Evolutionary conservation across 331 rosid genomes (phyloP).

Genomic region (Phaseolus coccineus): DNA sequence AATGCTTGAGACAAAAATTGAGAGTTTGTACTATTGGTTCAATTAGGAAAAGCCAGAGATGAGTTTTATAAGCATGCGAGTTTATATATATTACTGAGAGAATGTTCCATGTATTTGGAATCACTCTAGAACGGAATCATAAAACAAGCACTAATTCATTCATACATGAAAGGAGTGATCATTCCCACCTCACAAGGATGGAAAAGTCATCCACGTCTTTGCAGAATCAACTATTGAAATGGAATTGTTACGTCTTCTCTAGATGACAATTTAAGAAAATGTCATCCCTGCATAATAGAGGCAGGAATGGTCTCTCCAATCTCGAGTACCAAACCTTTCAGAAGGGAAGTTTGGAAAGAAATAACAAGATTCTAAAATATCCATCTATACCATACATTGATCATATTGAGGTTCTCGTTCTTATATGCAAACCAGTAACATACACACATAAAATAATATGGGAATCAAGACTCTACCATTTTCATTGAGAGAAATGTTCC

Average conservation of each 20-base stretch:
- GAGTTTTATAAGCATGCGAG: conserved; percentile 3
- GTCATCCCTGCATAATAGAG: conserved; percentile 7
- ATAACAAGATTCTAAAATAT: conserved; percentile 21
- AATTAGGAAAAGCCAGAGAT: conserved; percentile 11
- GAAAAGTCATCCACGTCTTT: conserved; percentile 12
- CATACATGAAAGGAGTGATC: conserved; percentile 19
- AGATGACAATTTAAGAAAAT: conserved; percentile 5
- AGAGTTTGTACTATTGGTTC: conserved; percentile 33
- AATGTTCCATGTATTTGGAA: neutral
- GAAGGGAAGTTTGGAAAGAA: conserved; percentile 21
- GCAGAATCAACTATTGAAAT: conserved; percentile 17
- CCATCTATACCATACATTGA: conserved; percentile 3
- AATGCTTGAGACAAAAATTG: conserved; percentile 23
- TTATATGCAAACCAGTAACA: conserved; percentile 19
- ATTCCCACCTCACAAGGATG: conserved; percentile 2
- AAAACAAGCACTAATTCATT: neutral
- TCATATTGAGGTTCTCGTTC: conserved; percentile 20
- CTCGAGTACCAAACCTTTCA: conserved; percentile 25
- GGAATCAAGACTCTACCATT: conserved; percentile 62
- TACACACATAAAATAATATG: conserved; percentile 21
- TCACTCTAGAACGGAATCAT: conserved; percentile 16
- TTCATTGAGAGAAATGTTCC: conserved; percentile 71
- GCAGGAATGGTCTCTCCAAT: conserved; percentile 20
- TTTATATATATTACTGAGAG: neutral
- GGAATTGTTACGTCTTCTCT: conserved; percentile 19